phyloP scores from a whole-genome alignment of 2,329 filamentous ascomycete genomes.

The Fusarium sp. region DNA sequence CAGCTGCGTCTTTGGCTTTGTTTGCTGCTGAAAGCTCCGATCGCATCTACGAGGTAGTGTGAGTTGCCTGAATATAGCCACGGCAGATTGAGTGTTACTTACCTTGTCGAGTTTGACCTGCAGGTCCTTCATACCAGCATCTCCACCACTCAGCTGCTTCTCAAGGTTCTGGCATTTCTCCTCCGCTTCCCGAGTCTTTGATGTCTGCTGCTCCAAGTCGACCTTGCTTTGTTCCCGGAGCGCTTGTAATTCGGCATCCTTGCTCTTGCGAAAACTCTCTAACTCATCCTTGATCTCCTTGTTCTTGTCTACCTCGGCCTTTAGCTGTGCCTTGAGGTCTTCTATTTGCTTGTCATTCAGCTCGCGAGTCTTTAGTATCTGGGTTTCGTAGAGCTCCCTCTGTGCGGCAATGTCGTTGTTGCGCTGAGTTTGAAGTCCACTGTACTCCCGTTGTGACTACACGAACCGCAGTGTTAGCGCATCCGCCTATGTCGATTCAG shows the following conservation, averaged over 20 bases:
- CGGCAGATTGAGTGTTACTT: conserved; percentile 21
- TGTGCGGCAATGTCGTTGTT: conserved; percentile 37
- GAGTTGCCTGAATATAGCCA: conserved; percentile 46
- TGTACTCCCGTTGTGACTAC: conserved; percentile 72
- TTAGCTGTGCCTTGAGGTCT: conserved; percentile 40
- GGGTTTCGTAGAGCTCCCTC: conserved; percentile 26
- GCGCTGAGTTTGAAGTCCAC: conserved; percentile 37
- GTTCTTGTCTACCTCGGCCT: conserved; percentile 29
- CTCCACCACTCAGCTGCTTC: conserved; percentile 46
- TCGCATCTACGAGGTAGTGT: conserved; percentile 50
- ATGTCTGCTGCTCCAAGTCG: conserved; percentile 44
- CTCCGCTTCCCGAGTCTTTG: conserved; percentile 48
- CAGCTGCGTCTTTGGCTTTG: conserved; percentile 72
- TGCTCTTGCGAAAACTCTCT: conserved; percentile 21
- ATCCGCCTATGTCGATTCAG: background rate
- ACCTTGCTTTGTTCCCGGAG: conserved; percentile 30
- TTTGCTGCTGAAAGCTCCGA: conserved; percentile 63
- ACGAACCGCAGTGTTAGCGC: conserved; percentile 8
- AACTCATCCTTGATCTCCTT: conserved; percentile 28
- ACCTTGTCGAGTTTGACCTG: conserved; percentile 49
- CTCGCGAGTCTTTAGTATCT: conserved; percentile 23
- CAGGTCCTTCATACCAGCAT: conserved; percentile 38
- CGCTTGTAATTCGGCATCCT: conserved; percentile 48
- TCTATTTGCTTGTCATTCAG: conserved; percentile 64
- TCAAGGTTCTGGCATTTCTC: conserved; percentile 48